Evolutionary conservation across 2,329 filamentous ascomycete genomes (phyloP).

Genomic region (Pyrenochaeta sp.): DNA sequence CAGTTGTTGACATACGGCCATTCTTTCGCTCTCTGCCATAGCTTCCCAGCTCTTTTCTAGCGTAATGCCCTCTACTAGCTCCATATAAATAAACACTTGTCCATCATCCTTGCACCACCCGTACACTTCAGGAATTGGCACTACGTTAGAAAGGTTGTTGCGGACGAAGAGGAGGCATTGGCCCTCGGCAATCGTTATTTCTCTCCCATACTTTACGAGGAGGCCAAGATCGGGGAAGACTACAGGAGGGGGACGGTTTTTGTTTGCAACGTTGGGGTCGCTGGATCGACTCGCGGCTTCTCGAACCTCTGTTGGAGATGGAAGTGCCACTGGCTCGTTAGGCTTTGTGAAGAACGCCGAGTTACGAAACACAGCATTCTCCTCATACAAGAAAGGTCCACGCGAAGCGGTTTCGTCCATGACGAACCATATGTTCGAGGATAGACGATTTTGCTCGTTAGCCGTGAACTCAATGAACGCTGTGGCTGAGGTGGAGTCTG

Average conservation of each 20-base stretch:
- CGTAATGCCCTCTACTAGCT: slow-evolving; percentile 21
- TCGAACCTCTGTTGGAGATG: background rate
- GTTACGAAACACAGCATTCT: background rate
- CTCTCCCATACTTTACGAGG: slow-evolving; percentile 22
- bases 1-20: slow-evolving; percentile 11
- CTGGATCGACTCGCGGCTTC: background rate
- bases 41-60: slow-evolving; percentile 20
- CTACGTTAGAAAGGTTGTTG: slow-evolving; percentile 8
- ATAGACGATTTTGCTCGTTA: background rate
- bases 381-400: background rate
- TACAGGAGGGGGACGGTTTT: slow-evolving; percentile 3
- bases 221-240: slow-evolving; percentile 12
- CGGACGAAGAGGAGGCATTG: slow-evolving; percentile 17
- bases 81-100: slow-evolving; percentile 29
- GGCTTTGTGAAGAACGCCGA: background rate
- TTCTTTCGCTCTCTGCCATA: slow-evolving; percentile 11
- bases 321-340: background rate
- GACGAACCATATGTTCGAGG: background rate
- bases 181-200: slow-evolving; percentile 15
- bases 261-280: background rate
- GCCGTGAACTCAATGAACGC: background rate
- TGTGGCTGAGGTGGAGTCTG: background rate
- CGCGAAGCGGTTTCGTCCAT: background rate
- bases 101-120: slow-evolving; percentile 19
- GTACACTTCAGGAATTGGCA: slow-evolving; percentile 28